These are phyloP conservation scores for Endocarpon pusillum DNA, from an alignment of 495 filamentous ascomycete species.

Conservation along the genomic window DNA sequence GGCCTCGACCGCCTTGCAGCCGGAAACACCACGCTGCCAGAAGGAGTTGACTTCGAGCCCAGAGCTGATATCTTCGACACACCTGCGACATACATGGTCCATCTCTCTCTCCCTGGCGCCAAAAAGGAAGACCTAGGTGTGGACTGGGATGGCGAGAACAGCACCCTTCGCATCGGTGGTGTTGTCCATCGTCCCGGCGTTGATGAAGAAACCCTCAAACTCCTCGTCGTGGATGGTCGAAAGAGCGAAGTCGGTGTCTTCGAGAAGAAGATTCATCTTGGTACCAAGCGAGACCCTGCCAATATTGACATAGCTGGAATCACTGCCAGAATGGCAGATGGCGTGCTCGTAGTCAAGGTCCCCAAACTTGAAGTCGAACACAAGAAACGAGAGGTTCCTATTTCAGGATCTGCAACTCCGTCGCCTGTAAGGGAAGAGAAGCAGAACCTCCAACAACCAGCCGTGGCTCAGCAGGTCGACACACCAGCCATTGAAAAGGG, in stretches of 20 bases:
- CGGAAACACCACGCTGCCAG: conserved; percentile 5
- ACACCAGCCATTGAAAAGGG: background rate
- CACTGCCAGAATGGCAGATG: conserved; percentile 53
- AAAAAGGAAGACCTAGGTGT: conserved; percentile 63
- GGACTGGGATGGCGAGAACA: conserved; percentile 53
- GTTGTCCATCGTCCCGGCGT: conserved; percentile 49
- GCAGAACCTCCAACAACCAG: no score
- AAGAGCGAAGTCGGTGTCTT: conserved; percentile 47
- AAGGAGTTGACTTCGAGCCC: conserved; percentile 38
- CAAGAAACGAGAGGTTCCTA: conserved; percentile 6
- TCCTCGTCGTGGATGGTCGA: conserved; percentile 46
- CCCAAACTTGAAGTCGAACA: conserved; percentile 40
- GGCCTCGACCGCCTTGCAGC: conserved; percentile 11
- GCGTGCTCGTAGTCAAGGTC: conserved; percentile 46
- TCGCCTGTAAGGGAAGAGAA: background rate
- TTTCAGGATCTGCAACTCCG: background rate
- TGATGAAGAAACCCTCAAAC: conserved; percentile 52
- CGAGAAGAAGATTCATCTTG: conserved; percentile 47
- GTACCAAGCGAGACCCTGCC: conserved; percentile 34
- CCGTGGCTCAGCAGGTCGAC: background rate
- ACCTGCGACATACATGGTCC: conserved; percentile 40
- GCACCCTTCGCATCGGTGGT: conserved; percentile 45
- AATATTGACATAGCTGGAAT: conserved; percentile 47
- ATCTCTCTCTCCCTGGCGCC: conserved; percentile 59
- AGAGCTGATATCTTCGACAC: conserved; percentile 59